These are phyloP conservation scores for Aspergillus sp. DNA, from an alignment of 2,329 filamentous ascomycete genomes.

Conservation along the genomic window DNA sequence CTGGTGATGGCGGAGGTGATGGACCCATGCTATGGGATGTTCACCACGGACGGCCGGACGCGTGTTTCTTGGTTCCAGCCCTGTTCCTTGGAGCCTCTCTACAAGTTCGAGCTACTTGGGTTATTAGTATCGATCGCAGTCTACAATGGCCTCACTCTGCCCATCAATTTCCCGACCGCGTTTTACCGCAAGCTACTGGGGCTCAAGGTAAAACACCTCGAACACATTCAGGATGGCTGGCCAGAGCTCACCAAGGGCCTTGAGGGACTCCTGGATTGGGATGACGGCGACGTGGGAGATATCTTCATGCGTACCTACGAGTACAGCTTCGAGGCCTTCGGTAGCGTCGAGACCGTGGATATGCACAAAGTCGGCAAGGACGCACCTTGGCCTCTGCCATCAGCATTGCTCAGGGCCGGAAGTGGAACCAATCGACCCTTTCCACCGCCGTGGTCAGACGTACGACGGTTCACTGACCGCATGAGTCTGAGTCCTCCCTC, in stretches of 20 bases:
- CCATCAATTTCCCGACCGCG: conserved; percentile 80
- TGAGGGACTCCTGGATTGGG: conserved; percentile 71
- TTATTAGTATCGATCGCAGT: conserved; percentile 84
- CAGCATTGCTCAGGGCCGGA: conserved; percentile 9
- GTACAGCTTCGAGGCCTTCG: conserved; percentile 68
- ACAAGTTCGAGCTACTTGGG: conserved; percentile 89
- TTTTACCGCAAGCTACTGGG: conserved; percentile 79
- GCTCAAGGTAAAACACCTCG: conserved; percentile 65
- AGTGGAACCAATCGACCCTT: conserved; percentile 1
- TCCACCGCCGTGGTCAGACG: conserved; percentile 23
- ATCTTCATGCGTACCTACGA: conserved; percentile 82
- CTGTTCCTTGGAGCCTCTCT: conserved; percentile 74
- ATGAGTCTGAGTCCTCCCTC: conserved; percentile 21
- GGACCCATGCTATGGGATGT: conserved; percentile 72
- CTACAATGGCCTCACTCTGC: conserved; percentile 89
- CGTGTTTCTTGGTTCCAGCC: conserved; percentile 87
- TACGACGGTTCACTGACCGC: conserved; percentile 20
- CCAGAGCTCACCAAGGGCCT: conserved; percentile 75
- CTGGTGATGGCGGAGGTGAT: conserved; percentile 78
- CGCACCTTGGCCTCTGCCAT: conserved; percentile 33
- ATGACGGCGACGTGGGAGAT: conserved; percentile 77
- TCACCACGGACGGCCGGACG: conserved; percentile 73
- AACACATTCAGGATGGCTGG: conserved; percentile 86
- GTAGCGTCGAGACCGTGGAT: conserved; percentile 53
- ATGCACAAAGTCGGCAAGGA: conserved; percentile 49